Base-by-base conservation (phyloP, 352 stramenopile species). In the Phytopythium kandeliae region DNA sequence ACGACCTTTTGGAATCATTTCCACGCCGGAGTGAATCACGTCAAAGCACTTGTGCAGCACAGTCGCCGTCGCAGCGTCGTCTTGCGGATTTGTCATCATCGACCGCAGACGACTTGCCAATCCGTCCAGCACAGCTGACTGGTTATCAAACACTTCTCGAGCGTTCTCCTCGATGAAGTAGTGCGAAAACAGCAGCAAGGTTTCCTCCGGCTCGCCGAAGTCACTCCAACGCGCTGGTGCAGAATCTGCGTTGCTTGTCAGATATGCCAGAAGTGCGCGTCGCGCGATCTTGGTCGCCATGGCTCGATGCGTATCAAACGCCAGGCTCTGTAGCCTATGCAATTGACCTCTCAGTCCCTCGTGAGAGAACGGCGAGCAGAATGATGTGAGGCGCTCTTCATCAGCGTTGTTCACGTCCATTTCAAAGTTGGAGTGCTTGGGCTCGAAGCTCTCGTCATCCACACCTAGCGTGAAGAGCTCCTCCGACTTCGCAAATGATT, bases 341-440 rank as follows among this genome's bases (percentile, higher is more conserved):
- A 56, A 61, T 56, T 92, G 81, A 1, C 70, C 73, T 52, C 88
- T 87, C 8, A 90, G 54, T 9, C 63, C 61, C 40, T 92, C 81
- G 48, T 74, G 71, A 0, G 62, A 68, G 46, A 84, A 92, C 38
- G 85, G 74, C 3, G 76, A 90, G 24, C 68, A 71, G 47, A 89
- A 88, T 26, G 44, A 64, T n/a, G 67, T 58, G 24, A 90, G 43
- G 3, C 52, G 55, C n/a, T 78, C 71, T 35, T 82, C 60, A 33
- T 89, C 74, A 2, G 62, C 49, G 36, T 90, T 87, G 47, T 57
- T 72, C 37, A 83, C 65, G 33, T 87, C 71, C 51, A 92, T 79
- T 40, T 85, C 62, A 8, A 86, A 53, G 26, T 61, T 64, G 0
- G 64, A 67, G 47, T 79, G 53, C 19, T 38, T 53, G n/a, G 28